phyloP scores from a whole-genome alignment of 305 asterid genomes.

The Fraxinus ornus region DNA sequence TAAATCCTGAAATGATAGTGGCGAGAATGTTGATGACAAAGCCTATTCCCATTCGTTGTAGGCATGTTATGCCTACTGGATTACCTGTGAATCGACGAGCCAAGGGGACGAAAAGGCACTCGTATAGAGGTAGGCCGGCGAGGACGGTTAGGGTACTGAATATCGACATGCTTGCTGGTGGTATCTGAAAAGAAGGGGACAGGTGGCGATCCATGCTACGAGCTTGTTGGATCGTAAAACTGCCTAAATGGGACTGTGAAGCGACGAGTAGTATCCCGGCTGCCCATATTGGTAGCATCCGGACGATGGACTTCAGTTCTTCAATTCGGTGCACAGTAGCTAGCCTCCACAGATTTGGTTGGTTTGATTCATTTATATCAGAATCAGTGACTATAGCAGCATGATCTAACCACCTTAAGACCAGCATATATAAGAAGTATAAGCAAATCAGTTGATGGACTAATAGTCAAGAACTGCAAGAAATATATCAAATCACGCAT shows the following conservation, averaged over 20 bases:
- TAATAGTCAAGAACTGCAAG: background rate
- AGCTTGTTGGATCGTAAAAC: conserved; percentile 72
- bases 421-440: background rate
- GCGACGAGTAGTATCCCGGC: conserved; percentile 59
- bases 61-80: conserved; percentile 54
- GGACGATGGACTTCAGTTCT: conserved; percentile 59
- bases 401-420: conserved; percentile 60
- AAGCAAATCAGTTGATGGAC: background rate
- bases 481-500: background rate
- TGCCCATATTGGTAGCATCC: conserved; percentile 77
- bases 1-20: conserved; percentile 46
- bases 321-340: conserved; percentile 79
- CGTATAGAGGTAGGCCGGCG: conserved; percentile 47
- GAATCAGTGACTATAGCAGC: conserved; percentile 48
- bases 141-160: conserved; percentile 58
- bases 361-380: conserved; percentile 33
- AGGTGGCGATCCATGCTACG: conserved; percentile 64
- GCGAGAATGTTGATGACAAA: conserved; percentile 53
- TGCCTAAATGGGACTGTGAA: conserved; percentile 50
- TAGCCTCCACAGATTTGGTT: conserved; percentile 63
- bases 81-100: conserved; percentile 46
- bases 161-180: conserved; percentile 67
- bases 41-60: conserved; percentile 78
- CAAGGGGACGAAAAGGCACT: conserved; percentile 63
- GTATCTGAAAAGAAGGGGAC: conserved; percentile 56